phyloP scores from a whole-genome alignment of 1,284 basidiomycete species.

The Abortiporus biennis region DNA sequence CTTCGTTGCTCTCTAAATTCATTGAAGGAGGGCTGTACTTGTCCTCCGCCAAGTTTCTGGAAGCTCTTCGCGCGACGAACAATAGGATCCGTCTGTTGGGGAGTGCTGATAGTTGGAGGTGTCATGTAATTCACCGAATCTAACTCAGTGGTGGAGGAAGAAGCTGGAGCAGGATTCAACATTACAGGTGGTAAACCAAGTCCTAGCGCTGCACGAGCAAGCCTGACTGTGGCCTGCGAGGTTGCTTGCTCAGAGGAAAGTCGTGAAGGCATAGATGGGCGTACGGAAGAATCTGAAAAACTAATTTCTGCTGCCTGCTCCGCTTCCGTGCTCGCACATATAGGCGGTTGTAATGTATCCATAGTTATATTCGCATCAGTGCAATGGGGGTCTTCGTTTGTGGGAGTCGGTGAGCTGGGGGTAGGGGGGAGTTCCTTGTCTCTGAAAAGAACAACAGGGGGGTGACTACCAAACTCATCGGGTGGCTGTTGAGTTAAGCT shows the following conservation, averaged over 20 bases:
- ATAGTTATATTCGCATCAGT: too few species aligned
- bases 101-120: slow-evolving; percentile 14
- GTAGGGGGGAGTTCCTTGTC: slow-evolving; percentile 69
- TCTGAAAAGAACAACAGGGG: slow-evolving; percentile 26
- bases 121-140: slow-evolving; percentile 34
- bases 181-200: slow-evolving; percentile 50
- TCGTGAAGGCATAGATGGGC: too few species aligned
- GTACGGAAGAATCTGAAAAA: too few species aligned
- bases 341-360: too few species aligned
- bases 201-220: slow-evolving; percentile 54
- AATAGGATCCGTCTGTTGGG: slow-evolving; percentile 9
- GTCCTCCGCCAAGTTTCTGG: slow-evolving; percentile 24
- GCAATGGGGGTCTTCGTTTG: too few species aligned
- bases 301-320: too few species aligned
- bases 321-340: too few species aligned
- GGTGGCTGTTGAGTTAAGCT: slow-evolving; percentile 19
- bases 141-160: slow-evolving; percentile 33
- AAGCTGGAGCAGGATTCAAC: slow-evolving; percentile 34
- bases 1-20: slow-evolving; percentile 33
- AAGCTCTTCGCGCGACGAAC: slow-evolving; percentile 44
- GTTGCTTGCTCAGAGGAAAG: too few species aligned
- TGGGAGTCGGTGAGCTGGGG: slow-evolving; percentile 35
- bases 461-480: slow-evolving; percentile 24
- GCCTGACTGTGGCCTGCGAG: slow-evolving; percentile 31
- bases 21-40: slow-evolving; percentile 4